These are phyloP conservation scores for Talinum fruticosum DNA, from an alignment of 148 eudicot species.

Conservation along the genomic window DNA sequence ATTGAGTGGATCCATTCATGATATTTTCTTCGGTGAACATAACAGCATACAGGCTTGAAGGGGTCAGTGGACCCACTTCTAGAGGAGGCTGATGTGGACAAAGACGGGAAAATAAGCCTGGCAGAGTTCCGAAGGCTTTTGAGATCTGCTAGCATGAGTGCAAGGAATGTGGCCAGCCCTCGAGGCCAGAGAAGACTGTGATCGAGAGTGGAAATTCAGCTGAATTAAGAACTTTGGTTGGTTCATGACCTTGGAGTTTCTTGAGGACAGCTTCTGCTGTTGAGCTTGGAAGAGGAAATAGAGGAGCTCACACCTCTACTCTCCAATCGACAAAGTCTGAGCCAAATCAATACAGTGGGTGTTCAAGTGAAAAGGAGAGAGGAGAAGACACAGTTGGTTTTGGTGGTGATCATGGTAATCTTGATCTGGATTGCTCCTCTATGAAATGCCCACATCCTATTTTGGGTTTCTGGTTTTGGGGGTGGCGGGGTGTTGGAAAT, in stretches of 20 bases:
- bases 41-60: conserved; percentile 82
- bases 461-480: not conserved
- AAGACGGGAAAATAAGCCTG: conserved; percentile 87
- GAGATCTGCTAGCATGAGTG: conserved; percentile 84
- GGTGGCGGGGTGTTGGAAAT: not conserved
- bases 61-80: conserved; percentile 90
- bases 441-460: not conserved
- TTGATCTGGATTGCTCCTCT: not conserved
- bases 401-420: conserved; percentile 10
- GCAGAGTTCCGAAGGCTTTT: conserved; percentile 80
- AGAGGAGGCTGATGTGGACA: conserved; percentile 91
- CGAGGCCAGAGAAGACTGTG: conserved; percentile 23
- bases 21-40: not conserved
- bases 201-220: not conserved
- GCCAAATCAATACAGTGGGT: not conserved
- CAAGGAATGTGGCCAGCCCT: conserved; percentile 45
- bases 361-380: conserved; percentile 6
- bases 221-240: not conserved
- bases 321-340: not conserved
- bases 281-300: not conserved
- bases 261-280: conserved; percentile 4
- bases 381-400: not conserved
- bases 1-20: not conserved
- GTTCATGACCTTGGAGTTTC: conserved; percentile 3
- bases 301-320: not conserved